These are phyloP conservation scores for Trametes elegans DNA, from an alignment of 768 basidiomycete species.

Conservation along the genomic window DNA sequence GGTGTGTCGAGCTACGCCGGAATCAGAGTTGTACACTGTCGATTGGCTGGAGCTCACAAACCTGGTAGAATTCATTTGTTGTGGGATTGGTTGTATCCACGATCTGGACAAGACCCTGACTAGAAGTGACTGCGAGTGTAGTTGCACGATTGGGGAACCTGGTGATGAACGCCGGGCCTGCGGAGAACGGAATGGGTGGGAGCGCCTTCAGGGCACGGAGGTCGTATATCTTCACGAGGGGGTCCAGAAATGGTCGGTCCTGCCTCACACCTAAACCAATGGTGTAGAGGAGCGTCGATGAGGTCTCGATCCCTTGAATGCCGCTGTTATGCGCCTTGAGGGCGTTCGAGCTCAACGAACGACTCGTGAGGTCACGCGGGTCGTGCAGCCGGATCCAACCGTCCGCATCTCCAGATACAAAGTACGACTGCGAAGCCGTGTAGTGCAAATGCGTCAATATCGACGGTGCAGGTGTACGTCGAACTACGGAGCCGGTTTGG, in stretches of 20 bases:
- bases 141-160: slow-evolving; percentile 74
- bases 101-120: slow-evolving; percentile 80
- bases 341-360: slow-evolving; percentile 35
- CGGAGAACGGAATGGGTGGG: slow-evolving; percentile 83
- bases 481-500: slow-evolving; percentile 63
- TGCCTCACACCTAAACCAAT: slow-evolving; percentile 88
- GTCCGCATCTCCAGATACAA: slow-evolving; percentile 71
- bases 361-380: slow-evolving; percentile 57
- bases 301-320: slow-evolving; percentile 75
- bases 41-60: too few species aligned
- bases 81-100: slow-evolving; percentile 75
- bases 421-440: slow-evolving; percentile 48
- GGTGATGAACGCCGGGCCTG: slow-evolving; percentile 84
- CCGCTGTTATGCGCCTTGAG: slow-evolving; percentile 82
- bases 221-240: slow-evolving; percentile 91
- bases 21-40: too few species aligned
- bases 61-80: slow-evolving; percentile 81
- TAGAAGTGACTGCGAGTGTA: slow-evolving; percentile 71
- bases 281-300: slow-evolving; percentile 79
- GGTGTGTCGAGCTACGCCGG: slow-evolving; percentile 66
- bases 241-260: slow-evolving; percentile 84
- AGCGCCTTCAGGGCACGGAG: slow-evolving; percentile 79
- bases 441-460: slow-evolving; percentile 63
- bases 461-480: slow-evolving; percentile 56
- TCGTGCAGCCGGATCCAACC: slow-evolving; percentile 73